Percentiles rank a stretch among this genome's conserved stretches.
These are phyloP conservation scores for Botryotinia calthae DNA, from an alignment of 2,329 filamentous ascomycete genomes.

Conservation along the genomic window DNA sequence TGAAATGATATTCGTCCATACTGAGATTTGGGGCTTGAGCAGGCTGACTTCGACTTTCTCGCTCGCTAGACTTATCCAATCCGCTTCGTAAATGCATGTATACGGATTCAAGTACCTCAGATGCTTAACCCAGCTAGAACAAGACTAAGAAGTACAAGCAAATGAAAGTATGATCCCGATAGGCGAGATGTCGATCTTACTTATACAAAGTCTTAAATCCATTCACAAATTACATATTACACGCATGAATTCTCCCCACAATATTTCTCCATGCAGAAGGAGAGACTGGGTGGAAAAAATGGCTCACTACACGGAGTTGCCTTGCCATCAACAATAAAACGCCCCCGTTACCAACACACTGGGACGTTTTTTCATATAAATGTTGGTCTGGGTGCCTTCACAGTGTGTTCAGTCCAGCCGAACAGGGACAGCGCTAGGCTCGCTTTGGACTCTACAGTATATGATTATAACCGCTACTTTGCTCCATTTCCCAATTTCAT, in stretches of 20 bases:
- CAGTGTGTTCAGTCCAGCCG: constrained; percentile 1
- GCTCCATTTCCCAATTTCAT: not conserved
- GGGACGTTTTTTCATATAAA: not conserved
- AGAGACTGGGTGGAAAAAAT: not conserved
- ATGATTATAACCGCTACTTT: not conserved
- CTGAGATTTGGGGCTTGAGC: not conserved
- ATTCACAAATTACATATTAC: not conserved
- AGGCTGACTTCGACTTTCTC: not conserved
- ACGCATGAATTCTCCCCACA: not conserved
- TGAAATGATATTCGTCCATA: constrained; percentile 14
- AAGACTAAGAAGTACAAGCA: not conserved
- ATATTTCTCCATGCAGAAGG: not conserved
- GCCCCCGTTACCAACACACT: not conserved
- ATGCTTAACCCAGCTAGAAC: not conserved
- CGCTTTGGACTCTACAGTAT: not conserved
- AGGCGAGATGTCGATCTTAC: constrained; percentile 3
- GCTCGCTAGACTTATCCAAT: constrained; percentile 6
- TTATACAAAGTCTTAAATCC: not conserved
- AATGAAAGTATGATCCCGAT: not conserved
- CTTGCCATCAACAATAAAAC: not conserved
- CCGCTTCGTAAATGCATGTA: constrained; percentile 26
- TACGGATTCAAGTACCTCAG: not conserved
- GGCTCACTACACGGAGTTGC: not conserved
- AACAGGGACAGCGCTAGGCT: constrained; percentile 5
- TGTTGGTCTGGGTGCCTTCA: not conserved